Evolutionary conservation across 73 alveolate genomes (phyloP).

Genomic region (Paramecium sonneborni): DNA sequence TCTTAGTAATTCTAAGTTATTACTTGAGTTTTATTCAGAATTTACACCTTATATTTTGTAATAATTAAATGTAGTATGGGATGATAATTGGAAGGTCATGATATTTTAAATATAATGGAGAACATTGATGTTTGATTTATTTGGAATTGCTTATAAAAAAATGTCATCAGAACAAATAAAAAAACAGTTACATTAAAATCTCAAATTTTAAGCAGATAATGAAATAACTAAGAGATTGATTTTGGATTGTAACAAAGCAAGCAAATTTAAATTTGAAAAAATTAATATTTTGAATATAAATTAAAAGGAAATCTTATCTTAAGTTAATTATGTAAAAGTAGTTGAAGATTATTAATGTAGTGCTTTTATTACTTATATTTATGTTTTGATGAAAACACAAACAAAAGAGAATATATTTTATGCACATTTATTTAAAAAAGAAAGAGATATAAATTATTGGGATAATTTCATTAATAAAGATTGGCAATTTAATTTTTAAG

Average conservation of each 20-base stretch:
- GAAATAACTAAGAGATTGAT: conserved; percentile 92
- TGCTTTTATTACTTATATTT: conserved; percentile 83
- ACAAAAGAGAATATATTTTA: conserved; percentile 89
- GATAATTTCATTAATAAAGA: conserved; percentile 78
- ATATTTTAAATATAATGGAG: neutral
- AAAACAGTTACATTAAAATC: conserved; percentile 79
- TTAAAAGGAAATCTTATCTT: conserved; percentile 45
- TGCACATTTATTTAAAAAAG: conserved; percentile 81
- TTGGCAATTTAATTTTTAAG: conserved; percentile 86
- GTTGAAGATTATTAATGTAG: conserved; percentile 78
- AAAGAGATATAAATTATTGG: conserved; percentile 80
- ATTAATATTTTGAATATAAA: conserved; percentile 69
- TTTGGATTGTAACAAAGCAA: conserved; percentile 76
- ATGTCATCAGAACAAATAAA: conserved; percentile 80
- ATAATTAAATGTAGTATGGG: neutral
- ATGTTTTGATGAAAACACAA: conserved; percentile 89
- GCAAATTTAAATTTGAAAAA: conserved; percentile 84
- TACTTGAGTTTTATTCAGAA: neutral
- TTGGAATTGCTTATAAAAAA: conserved; percentile 78
- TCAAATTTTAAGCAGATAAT: conserved; percentile 88
- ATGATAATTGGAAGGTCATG: conserved; percentile 27
- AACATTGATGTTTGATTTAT: conserved; percentile 73
- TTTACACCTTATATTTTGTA: neutral
- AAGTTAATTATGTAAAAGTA: conserved; percentile 63
- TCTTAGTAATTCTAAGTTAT: neutral